These are phyloP conservation scores for Ceratocystis diversiconidia DNA, from an alignment of 2,329 filamentous ascomycete genomes.

Conservation along the genomic window DNA sequence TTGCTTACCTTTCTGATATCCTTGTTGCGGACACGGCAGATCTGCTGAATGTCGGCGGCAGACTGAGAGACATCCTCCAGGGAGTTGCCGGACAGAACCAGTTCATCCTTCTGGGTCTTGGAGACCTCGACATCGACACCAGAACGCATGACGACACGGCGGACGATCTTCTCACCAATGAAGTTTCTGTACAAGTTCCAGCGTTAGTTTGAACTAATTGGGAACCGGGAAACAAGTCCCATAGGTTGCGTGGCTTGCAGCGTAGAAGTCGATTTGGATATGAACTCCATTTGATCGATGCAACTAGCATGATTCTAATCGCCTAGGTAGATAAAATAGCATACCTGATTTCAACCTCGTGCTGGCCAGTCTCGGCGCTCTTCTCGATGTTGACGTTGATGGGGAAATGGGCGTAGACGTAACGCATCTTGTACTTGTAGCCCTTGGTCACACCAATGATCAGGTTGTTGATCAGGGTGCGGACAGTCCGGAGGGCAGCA, in stretches of 20 bases:
- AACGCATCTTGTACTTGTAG: slow-evolving; percentile 99
- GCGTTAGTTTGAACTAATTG: slow-evolving; percentile 23
- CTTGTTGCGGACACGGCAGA: slow-evolving; percentile 99
- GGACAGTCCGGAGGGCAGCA: slow-evolving; percentile 93
- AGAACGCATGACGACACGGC: slow-evolving; percentile 72
- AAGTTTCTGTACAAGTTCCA: slow-evolving; percentile 56
- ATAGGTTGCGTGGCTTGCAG: not conserved
- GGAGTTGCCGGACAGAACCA: slow-evolving; percentile 83
- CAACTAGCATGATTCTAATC: not conserved
- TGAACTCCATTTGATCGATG: not conserved
- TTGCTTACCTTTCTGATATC: slow-evolving; percentile 91
- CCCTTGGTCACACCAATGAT: slow-evolving; percentile 97
- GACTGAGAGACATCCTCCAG: slow-evolving; percentile 95
- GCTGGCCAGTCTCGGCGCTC: slow-evolving; percentile 77
- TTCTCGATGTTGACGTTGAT: slow-evolving; percentile 99
- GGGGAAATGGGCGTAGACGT: slow-evolving; percentile 99
- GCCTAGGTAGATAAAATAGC: slow-evolving; percentile 23
- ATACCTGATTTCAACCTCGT: slow-evolving; percentile 94
- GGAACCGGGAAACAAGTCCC: not conserved
- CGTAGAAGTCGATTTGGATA: not conserved
- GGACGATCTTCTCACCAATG: slow-evolving; percentile 98
- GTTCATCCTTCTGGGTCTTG: slow-evolving; percentile 93
- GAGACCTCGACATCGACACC: slow-evolving; percentile 87
- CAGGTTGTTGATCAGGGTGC: slow-evolving; percentile 96
- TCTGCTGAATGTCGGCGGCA: slow-evolving; percentile 98